Conservation (phyloP, 805 yeast species). For the Wickerhamomyces queroliae region DNA sequence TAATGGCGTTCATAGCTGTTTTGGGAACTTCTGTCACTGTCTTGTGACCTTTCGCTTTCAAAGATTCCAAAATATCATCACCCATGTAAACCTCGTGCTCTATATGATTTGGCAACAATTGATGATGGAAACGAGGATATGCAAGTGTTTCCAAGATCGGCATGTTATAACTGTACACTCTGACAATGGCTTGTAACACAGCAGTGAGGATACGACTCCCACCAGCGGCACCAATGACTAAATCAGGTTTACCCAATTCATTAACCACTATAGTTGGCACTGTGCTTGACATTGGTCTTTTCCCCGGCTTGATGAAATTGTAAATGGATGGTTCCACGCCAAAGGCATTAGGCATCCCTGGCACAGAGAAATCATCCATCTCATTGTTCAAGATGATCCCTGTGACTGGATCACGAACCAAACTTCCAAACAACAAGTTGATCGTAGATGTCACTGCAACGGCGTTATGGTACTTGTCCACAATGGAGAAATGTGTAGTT, state of each 20-base stretch:
- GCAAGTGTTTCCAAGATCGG: constrained; percentile 65
- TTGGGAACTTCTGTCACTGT: constrained; percentile 36
- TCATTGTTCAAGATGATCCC: constrained; percentile 84
- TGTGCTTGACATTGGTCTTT: constrained; percentile 81
- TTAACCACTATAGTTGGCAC: constrained; percentile 66
- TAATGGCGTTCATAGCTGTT: constrained; percentile 55
- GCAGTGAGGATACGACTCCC: constrained; percentile 85
- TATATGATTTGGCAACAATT: constrained; percentile 66
- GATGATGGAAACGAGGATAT: constrained; percentile 85
- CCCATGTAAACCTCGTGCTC: constrained; percentile 56
- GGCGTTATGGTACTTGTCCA: constrained; percentile 71
- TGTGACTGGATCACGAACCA: constrained; percentile 73
- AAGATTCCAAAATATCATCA: constrained; percentile 28
- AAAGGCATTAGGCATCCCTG: constrained; percentile 66
- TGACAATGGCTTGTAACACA: constrained; percentile 71
- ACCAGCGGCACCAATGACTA: constrained; percentile 90
- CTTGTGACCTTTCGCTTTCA: constrained; percentile 44
- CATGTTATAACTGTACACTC: constrained; percentile 53
- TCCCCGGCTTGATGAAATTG: constrained; percentile 70
- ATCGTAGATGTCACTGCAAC: constrained; percentile 87
- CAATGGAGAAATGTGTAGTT: constrained; percentile 79
- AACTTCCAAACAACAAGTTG: constrained; percentile 76
- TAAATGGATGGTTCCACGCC: constrained; percentile 74
- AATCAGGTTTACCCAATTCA: constrained; percentile 44
- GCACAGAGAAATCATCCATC: constrained; percentile 91